phyloP scores from a whole-genome alignment of 257 asterid species.

The Solanum stenotomum region DNA sequence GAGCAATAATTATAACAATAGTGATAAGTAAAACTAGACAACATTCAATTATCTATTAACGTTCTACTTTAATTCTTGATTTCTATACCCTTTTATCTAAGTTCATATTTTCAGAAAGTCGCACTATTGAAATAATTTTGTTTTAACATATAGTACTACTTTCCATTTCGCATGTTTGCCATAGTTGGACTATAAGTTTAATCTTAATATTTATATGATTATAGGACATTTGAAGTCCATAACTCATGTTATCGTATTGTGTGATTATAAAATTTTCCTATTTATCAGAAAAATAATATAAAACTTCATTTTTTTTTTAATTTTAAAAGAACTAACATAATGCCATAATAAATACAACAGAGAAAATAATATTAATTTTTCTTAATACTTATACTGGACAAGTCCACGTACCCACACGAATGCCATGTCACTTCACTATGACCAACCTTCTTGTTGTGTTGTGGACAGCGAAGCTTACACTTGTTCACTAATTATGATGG shows the following conservation, averaged over 20 bases:
- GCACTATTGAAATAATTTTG: background rate
- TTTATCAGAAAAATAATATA: background rate
- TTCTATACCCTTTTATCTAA: too few relatives aligned
- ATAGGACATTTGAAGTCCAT: too few relatives aligned
- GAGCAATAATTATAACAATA: background rate
- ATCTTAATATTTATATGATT: too few relatives aligned
- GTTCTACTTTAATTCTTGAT: too few relatives aligned
- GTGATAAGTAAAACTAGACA: background rate
- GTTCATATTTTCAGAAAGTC: background rate
- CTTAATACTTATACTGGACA: background rate
- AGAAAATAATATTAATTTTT: background rate
- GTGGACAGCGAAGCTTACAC: too few relatives aligned
- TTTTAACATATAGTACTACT: background rate
- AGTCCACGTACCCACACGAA: background rate
- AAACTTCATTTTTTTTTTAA: background rate
- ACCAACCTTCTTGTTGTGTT: background rate
- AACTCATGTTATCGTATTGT: background rate
- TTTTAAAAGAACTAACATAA: background rate
- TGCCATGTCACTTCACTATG: background rate
- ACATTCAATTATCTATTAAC: too few relatives aligned
- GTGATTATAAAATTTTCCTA: background rate
- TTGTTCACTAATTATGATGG: too few relatives aligned
- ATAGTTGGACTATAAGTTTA: too few relatives aligned
- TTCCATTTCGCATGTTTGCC: too few relatives aligned
- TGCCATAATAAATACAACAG: background rate